Base-by-base conservation (phyloP, 352 stramenopile species). In the Globisporangium apiculatum region DNA sequence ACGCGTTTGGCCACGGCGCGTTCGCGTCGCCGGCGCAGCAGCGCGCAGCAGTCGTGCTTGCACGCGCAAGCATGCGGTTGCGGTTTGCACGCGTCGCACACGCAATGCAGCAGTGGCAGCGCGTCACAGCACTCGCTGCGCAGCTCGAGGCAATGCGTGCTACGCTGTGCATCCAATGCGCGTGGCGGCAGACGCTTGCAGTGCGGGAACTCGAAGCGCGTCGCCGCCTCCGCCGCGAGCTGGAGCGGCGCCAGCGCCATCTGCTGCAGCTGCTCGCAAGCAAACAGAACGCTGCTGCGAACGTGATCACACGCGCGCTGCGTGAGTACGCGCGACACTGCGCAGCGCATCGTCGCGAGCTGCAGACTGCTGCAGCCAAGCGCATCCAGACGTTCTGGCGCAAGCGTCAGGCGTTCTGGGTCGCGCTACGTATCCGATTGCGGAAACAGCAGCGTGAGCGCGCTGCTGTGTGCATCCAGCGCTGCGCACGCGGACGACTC, bases 11-110 rank as follows among this genome's bases (percentile, higher is more conserved):
- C 0, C 53, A 82, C 0, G 80, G 77, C 1, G 72, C 75, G 53
- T 87, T 86, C 61, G 76, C 80, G 5, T 90, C 80, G 1, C 70
- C 71, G 12, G 80, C 73, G 4, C 80, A 90, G 17, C 77, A 90
- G 46, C 69, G 72, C 43, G 80, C 80, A 7, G 64, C 75, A 1
- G 48, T 75, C 15, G 24, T 86, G 8, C 60, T 90, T 7, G 72
- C 69, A 55, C 69, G 67, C 10, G 77, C 75, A 14, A 67, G 77
- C n/a, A 17, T 66, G 8, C 69, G 69, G 5, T 51, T 90, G 5
- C 74, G 68, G 45, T 68, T 65, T 31, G 68, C 75, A 24, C 35
- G 81, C 8, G 48, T 86, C n/a, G 49, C 71, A 11, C 52, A 77
- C 37, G 80, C 73, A 3, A 61, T 87, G 56, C 5, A 55, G 7